Percentiles rank a stretch among this genome's conserved stretches.
Conservation (phyloP, 2,329 filamentous ascomycete genomes). For the Ceratocystis diversiconidia region DNA sequence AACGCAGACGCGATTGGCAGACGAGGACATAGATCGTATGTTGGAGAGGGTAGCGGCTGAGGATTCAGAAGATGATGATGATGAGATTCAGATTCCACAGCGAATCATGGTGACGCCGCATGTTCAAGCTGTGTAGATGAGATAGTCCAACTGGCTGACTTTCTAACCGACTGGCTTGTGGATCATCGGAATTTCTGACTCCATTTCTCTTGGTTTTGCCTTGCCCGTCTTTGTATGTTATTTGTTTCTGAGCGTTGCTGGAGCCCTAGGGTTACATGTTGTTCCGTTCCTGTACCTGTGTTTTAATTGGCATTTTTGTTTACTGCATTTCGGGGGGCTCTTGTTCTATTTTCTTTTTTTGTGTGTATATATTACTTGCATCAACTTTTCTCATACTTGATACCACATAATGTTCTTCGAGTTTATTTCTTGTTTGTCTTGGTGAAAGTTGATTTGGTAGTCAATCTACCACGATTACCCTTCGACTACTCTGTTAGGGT, state of each 20-base stretch:
- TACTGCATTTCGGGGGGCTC: neutral
- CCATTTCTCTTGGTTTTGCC: too few species aligned
- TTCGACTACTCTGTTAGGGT: neutral
- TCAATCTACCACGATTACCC: neutral
- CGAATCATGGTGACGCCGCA: conserved; percentile 5
- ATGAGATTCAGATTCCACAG: conserved; percentile 43
- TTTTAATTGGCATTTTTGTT: neutral
- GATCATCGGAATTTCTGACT: too few species aligned
- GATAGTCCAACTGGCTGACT: neutral
- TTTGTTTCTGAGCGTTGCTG: too few species aligned
- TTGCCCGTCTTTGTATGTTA: too few species aligned
- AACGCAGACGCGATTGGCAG: conserved; percentile 32
- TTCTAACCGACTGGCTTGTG: neutral
- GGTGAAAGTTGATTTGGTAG: neutral
- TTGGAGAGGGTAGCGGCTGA: conserved; percentile 38
- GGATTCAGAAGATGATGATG: conserved; percentile 39
- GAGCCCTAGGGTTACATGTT: too few species aligned
- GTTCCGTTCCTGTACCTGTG: neutral
- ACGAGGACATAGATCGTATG: conserved; percentile 46
- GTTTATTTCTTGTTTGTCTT: neutral
- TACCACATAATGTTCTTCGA: neutral
- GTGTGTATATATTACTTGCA: neutral
- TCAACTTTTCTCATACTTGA: neutral
- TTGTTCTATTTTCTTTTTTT: neutral
- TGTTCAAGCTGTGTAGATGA: conserved; percentile 13